Evolutionary conservation across 192 early-diverging fungal species (phyloP).

Genomic region (Coemansia brasiliensis): DNA sequence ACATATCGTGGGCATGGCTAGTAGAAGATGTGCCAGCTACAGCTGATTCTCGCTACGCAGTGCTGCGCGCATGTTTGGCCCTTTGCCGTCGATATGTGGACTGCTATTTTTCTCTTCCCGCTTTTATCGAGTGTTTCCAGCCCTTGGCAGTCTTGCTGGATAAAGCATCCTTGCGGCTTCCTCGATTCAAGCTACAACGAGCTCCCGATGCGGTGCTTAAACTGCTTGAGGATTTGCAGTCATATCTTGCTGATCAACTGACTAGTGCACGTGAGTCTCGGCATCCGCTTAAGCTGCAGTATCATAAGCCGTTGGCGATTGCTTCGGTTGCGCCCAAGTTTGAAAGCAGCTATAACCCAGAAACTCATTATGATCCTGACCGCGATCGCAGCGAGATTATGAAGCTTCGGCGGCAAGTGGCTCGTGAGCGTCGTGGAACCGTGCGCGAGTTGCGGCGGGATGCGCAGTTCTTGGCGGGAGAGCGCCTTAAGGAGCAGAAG

Average conservation of each 20-base stretch:
- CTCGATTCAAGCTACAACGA: constrained; percentile 31
- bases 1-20: constrained; percentile 43
- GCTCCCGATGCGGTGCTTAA: constrained; percentile 16
- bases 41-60: constrained; percentile 18
- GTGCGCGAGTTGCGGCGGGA: constrained; percentile 95
- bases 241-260: constrained; percentile 56
- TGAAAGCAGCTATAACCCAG: constrained; percentile 84
- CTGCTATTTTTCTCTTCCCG: constrained; percentile 61
- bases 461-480: constrained; percentile 78
- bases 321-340: constrained; percentile 88
- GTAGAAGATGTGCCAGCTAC: not conserved
- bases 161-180: constrained; percentile 23
- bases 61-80: constrained; percentile 22
- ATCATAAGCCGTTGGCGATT: constrained; percentile 84
- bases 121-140: constrained; percentile 65
- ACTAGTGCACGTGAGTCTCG: constrained; percentile 57
- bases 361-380: constrained; percentile 80
- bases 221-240: constrained; percentile 18
- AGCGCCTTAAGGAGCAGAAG: constrained; percentile 65
- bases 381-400: constrained; percentile 68
- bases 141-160: constrained; percentile 24
- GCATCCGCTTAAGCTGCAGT: constrained; percentile 78
- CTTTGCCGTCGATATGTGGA: constrained; percentile 28
- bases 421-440: constrained; percentile 93
- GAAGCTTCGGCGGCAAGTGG: constrained; percentile 81